Conservation (phyloP, 2,329 filamentous ascomycete species). For the Aphanoascus verrucosus region DNA sequence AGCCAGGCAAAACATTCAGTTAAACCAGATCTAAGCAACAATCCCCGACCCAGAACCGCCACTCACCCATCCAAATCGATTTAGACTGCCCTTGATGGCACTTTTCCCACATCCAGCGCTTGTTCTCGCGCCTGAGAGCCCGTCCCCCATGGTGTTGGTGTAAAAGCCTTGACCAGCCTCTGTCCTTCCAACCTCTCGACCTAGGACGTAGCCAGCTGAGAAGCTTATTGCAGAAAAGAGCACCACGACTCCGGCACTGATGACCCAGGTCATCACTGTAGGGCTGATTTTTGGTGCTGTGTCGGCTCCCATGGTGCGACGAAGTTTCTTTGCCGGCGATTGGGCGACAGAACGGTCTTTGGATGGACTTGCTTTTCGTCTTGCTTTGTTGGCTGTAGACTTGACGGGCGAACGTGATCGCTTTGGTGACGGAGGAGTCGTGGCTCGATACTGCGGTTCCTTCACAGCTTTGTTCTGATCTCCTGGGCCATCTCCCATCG, state of each 20-base stretch:
- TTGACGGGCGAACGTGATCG: slow-evolving; percentile 20
- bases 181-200: slow-evolving; percentile 46
- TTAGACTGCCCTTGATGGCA: slow-evolving; percentile 35
- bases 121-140: slow-evolving; percentile 22
- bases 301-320: slow-evolving; percentile 22
- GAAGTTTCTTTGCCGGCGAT: slow-evolving; percentile 28
- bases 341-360: slow-evolving; percentile 28
- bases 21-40: slow-evolving; percentile 21
- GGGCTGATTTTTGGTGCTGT: slow-evolving; percentile 39
- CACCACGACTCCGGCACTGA: slow-evolving; percentile 54
- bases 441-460: slow-evolving; percentile 18
- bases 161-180: slow-evolving; percentile 34
- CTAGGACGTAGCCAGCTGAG: slow-evolving; percentile 53
- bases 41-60: slow-evolving; percentile 30
- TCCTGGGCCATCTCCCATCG: slow-evolving; percentile 24
- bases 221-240: slow-evolving; percentile 55
- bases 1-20: neutral
- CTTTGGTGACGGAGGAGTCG: slow-evolving; percentile 14
- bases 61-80: slow-evolving; percentile 35
- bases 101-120: slow-evolving; percentile 37
- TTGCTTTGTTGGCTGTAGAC: slow-evolving; percentile 14
- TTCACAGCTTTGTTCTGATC: slow-evolving; percentile 14
- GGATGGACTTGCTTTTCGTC: slow-evolving; percentile 25
- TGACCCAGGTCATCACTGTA: slow-evolving; percentile 55
- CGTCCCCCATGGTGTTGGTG: slow-evolving; percentile 19